Evolutionary conservation across 176 grass and related monocot genomes (phyloP).

Genomic region (Dactylis glomerata): DNA sequence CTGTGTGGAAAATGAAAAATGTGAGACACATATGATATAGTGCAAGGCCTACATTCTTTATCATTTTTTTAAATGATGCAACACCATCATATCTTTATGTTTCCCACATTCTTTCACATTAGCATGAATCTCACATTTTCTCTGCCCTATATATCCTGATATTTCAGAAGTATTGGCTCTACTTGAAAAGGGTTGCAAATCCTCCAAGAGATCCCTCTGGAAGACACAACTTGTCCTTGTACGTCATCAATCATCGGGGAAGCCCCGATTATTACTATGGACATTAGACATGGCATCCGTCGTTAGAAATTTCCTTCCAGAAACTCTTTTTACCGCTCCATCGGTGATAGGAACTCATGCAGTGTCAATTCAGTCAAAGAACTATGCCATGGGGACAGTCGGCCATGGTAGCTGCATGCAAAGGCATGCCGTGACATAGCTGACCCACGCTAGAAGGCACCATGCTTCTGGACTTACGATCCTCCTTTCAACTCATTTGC

Average conservation of each 20-base stretch:
- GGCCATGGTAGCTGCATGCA: background rate
- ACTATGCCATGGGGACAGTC: background rate
- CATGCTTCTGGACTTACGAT: background rate
- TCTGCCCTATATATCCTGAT: too few species aligned
- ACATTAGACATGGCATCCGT: background rate
- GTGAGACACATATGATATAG: background rate
- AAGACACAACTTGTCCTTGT: too few species aligned
- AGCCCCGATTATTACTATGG: too few species aligned
- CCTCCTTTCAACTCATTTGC: background rate
- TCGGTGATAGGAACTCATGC: slow-evolving; percentile 2
- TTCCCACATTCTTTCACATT: too few species aligned
- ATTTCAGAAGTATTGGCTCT: too few species aligned
- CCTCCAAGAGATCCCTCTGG: too few species aligned
- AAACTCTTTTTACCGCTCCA: background rate
- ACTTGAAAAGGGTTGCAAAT: too few species aligned
- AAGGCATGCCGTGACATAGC: background rate
- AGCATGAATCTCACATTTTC: too few species aligned
- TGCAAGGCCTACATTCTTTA: background rate
- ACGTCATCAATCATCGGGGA: background rate
- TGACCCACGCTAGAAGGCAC: background rate
- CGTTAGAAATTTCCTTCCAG: background rate
- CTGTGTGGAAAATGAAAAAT: background rate
- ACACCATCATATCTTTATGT: background rate
- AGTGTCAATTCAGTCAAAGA: background rate
- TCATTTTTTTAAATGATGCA: background rate